phyloP scores from a whole-genome alignment of 306 rosid genomes.

The Lagenaria siceraria region DNA sequence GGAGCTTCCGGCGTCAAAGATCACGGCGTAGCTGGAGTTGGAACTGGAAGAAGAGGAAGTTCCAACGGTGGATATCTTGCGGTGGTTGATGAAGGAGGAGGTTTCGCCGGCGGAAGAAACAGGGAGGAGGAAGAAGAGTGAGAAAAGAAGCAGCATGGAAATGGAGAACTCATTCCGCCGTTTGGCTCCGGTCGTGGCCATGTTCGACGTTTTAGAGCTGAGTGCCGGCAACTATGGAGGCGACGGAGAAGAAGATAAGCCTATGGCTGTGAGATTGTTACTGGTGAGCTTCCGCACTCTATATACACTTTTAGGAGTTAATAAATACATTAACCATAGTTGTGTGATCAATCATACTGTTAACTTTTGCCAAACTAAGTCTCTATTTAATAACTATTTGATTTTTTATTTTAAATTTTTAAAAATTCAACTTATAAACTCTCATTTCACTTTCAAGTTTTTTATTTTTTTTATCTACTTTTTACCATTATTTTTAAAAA shows the following conservation, averaged over 20 bases:
- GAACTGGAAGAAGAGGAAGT: background rate
- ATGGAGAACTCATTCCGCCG: background rate
- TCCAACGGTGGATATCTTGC: constrained; percentile 40
- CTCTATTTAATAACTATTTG: too few species aligned
- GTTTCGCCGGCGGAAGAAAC: constrained; percentile 43
- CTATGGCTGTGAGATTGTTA: background rate
- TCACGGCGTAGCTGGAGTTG: constrained; percentile 45
- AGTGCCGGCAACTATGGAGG: background rate
- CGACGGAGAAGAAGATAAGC: background rate
- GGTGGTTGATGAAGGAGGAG: constrained; percentile 26
- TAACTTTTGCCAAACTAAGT: too few species aligned
- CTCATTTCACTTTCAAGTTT: too few species aligned
- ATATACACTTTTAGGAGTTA: too few species aligned
- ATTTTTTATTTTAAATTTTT: too few species aligned
- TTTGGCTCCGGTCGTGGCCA: background rate
- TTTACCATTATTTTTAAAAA: too few species aligned
- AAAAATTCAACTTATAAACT: too few species aligned
- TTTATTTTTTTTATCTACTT: too few species aligned
- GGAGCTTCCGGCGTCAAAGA: constrained; percentile 97
- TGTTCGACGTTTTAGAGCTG: background rate
- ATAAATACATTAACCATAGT: too few species aligned
- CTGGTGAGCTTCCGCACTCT: background rate
- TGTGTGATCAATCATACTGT: too few species aligned
- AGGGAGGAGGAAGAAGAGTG: constrained; percentile 14
- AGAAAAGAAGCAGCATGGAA: background rate